Base-by-base conservation (phyloP, 805 yeast species). In the Saturnispora gosingensis region DNA sequence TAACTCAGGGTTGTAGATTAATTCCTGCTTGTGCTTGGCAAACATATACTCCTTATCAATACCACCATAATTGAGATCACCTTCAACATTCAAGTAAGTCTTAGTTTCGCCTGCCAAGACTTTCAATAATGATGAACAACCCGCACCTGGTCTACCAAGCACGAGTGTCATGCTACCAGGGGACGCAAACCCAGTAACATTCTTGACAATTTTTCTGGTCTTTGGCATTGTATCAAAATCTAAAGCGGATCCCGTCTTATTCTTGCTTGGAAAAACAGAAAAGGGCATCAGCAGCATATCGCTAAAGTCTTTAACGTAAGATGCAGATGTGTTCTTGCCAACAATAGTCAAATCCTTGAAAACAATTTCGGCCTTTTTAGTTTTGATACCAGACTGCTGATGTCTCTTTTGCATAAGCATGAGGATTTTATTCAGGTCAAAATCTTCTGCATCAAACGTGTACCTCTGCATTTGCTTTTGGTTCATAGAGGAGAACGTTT, bases 71-170 rank as follows among this genome's bases (percentile, higher is more conserved):
- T 66, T 61, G 47, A 77, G 62, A 5, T 62, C 67, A 59, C 77
- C 78, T 30, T 62, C 61, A 6, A 66, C 67, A 20, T 64, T 67
- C 5, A 64, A 58, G 49, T 69, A 68, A 28, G 69, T 71, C 27
- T 63, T 59, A 11, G 69, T 72, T 58, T 75, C 76, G 60, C 77
- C 78, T n/a, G 78, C 64, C 20, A 73, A 49, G 52, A 71, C 60
- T 55, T 74, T 74, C 58, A 80, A 63, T 38, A 80, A 63, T 4
- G 83, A 75, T 3, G 85, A 78, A 60, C 83, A 79, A 55, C 85
- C 85, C 35, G 84, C 78, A 60, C 84, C 84, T 2, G 85, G 84
- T 63, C 75, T 72, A 58, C 80, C 80, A 48, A 76, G 63, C 22
- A 75, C 80, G 51, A 78, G 68, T 49, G 76, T 66, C 78, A 77